These are phyloP conservation scores for Metschnikowia anglica DNA, from an alignment of 805 yeast species.

Conservation along the genomic window DNA sequence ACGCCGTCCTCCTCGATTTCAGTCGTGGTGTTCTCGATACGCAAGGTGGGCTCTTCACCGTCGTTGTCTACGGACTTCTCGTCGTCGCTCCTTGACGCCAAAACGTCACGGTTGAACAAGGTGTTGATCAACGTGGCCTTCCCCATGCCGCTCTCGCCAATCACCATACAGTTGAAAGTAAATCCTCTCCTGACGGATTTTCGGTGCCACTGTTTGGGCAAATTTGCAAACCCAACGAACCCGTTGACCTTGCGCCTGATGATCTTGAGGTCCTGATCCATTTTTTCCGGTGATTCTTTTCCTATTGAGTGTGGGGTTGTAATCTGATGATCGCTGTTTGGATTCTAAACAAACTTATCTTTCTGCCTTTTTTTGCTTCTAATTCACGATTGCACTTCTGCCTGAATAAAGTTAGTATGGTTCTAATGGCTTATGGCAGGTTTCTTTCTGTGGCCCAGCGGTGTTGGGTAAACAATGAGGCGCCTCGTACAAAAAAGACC, in stretches of 20 bases:
- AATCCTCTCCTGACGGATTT: conserved; percentile 71
- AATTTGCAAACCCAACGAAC: conserved; percentile 94
- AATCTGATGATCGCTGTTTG: no score
- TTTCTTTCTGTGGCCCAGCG: neutral
- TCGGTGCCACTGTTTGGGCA: conserved; percentile 99
- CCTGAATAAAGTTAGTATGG: neutral
- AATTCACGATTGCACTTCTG: neutral
- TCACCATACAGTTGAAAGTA: conserved; percentile 82
- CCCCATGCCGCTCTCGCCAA: conserved; percentile 91
- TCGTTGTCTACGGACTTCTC: conserved; percentile 21
- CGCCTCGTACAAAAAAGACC: neutral
- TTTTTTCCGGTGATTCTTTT: conserved; percentile 1
- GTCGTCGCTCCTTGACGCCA: conserved; percentile 16
- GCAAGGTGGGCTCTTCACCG: conserved; percentile 23
- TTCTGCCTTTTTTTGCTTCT: neutral
- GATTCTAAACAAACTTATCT: no score
- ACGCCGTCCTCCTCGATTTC: conserved; percentile 89
- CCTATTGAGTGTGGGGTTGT: no score
- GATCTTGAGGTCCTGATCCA: conserved; percentile 51
- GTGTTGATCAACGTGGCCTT: conserved; percentile 91
- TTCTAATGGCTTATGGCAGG: neutral
- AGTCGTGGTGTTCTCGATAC: conserved; percentile 27
- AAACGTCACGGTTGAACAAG: conserved; percentile 55
- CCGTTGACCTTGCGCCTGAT: conserved; percentile 83
- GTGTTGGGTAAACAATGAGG: neutral